These are phyloP conservation scores for Fraxinus nigra DNA, from an alignment of 305 asterid species.

Conservation along the genomic window DNA sequence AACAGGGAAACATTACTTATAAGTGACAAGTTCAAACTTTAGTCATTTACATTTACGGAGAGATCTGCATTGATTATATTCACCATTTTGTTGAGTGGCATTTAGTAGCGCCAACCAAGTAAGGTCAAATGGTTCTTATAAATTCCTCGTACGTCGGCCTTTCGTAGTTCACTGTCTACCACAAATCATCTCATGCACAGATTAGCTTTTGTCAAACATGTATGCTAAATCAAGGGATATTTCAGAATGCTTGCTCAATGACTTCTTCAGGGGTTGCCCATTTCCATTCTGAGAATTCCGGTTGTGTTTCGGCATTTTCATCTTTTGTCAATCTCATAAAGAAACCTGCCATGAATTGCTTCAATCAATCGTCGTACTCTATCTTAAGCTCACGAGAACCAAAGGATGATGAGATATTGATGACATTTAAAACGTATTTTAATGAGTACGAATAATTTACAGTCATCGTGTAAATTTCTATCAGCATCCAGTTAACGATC, in stretches of 20 bases:
- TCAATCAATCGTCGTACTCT: background rate
- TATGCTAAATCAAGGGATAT: background rate
- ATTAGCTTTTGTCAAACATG: background rate
- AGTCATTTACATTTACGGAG: background rate
- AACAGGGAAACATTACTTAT: background rate
- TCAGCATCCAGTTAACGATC: no score
- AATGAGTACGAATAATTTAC: no score
- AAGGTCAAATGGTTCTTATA: constrained; percentile 53
- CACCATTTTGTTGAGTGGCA: constrained; percentile 6
- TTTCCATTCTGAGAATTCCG: constrained; percentile 93
- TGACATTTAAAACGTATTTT: no score
- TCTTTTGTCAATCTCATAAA: constrained; percentile 65
- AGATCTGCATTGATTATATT: background rate
- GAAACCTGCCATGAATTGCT: constrained; percentile 54
- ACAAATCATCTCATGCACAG: background rate
- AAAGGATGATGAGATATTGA: background rate
- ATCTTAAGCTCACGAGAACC: background rate
- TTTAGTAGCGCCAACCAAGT: constrained; percentile 53
- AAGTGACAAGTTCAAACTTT: background rate
- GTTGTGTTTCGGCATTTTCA: constrained; percentile 69
- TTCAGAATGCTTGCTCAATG: constrained; percentile 64
- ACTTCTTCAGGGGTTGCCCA: constrained; percentile 90
- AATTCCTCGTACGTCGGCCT: constrained; percentile 92
- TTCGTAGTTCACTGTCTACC: constrained; percentile 88
- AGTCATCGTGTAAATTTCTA: no score